These are phyloP conservation scores for Suhomyces sp. DNA, from an alignment of 805 yeast genomes.

Conservation along the genomic window DNA sequence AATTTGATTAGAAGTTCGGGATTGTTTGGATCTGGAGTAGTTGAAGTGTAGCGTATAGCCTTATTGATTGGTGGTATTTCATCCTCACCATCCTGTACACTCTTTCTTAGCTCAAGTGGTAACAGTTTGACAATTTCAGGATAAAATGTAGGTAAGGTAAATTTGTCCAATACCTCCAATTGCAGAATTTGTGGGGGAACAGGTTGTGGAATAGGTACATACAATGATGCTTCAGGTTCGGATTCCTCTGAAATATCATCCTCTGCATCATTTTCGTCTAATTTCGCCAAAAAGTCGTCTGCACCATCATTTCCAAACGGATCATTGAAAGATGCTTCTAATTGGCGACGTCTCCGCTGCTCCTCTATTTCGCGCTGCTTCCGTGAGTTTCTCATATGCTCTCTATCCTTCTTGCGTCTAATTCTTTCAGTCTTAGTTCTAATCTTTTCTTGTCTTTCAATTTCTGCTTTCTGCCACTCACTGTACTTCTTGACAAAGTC, in stretches of 20 bases:
- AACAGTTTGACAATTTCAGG: constrained; percentile 30
- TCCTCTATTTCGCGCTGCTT: constrained; percentile 13
- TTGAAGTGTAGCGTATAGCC: constrained; percentile 32
- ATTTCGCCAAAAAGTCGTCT: constrained; percentile 6
- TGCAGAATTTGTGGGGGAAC: constrained; percentile 17
- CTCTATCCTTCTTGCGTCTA: constrained; percentile 9
- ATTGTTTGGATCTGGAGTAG: constrained; percentile 28
- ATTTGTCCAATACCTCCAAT: constrained; percentile 23
- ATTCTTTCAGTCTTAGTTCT: constrained; percentile 8
- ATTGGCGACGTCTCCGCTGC: constrained; percentile 10
- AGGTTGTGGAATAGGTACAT: constrained; percentile 16
- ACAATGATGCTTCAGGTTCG: constrained; percentile 10
- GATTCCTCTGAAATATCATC: constrained; percentile 9
- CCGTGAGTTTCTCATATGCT: constrained; percentile 14
- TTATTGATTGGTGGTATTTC: constrained; percentile 24
- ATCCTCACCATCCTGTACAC: constrained; percentile 5
- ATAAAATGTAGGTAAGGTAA: constrained; percentile 33
- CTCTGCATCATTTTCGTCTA: constrained; percentile 4
- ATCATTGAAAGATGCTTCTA: constrained; percentile 14
- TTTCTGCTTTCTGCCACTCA: constrained; percentile 14
- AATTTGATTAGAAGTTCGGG: constrained; percentile 35
- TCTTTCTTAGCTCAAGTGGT: constrained; percentile 25
- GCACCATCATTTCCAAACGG: constrained; percentile 12
- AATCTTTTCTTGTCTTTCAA: constrained; percentile 13
- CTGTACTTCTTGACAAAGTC: constrained; percentile 12